phyloP scores from a whole-genome alignment of 345 rosid genomes.

The Anastatica hierochuntica region DNA sequence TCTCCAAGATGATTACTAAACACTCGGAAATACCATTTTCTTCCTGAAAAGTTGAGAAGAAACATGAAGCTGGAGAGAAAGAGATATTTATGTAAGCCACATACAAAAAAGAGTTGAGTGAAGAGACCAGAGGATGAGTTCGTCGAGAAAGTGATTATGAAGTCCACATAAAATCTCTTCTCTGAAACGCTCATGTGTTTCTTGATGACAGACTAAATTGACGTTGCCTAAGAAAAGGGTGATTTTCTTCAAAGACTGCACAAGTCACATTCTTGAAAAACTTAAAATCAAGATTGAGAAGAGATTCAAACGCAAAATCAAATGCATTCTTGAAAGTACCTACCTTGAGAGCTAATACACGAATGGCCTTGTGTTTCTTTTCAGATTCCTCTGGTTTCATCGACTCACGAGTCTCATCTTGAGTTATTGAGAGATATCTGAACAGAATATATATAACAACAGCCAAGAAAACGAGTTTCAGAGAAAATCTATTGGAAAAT shows the following conservation, averaged over 20 bases:
- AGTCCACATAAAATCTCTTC: neutral
- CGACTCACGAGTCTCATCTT: neutral
- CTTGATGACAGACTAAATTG: neutral
- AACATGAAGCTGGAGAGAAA: neutral
- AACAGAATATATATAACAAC: no score
- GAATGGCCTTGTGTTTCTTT: neutral
- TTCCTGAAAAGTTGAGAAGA: neutral
- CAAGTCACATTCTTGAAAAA: neutral
- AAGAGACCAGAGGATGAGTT: neutral
- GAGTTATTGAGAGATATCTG: neutral
- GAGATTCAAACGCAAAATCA: neutral
- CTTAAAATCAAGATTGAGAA: neutral
- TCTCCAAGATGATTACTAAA: neutral
- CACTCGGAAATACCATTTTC: neutral
- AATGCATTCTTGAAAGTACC: slow-evolving; percentile 14
- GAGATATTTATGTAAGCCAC: neutral
- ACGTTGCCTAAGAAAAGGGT: neutral
- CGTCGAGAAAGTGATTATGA: neutral
- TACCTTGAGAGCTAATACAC: slow-evolving; percentile 1
- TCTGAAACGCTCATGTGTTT: neutral
- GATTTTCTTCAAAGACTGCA: neutral
- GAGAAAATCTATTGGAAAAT: neutral
- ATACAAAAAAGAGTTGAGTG: neutral
- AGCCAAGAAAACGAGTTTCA: neutral
- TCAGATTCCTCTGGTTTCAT: neutral